These are phyloP conservation scores for Solanum hybrid DNA, from an alignment of 305 asterid species.

Conservation along the genomic window DNA sequence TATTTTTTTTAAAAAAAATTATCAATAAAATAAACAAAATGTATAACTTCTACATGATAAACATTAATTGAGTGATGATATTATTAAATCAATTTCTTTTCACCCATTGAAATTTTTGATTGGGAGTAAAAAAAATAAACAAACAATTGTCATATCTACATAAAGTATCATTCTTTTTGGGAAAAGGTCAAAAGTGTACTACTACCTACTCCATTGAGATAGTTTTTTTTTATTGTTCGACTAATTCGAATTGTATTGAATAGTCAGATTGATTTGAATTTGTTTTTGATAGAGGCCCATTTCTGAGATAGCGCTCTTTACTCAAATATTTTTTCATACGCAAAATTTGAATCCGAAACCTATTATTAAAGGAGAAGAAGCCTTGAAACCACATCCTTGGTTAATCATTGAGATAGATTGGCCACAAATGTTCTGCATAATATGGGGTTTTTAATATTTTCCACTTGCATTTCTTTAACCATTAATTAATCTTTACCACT, in stretches of 20 bases:
- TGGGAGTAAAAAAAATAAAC: not conserved
- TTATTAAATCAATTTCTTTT: not conserved
- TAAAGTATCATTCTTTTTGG: not conserved
- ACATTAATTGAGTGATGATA: not conserved
- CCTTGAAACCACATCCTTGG: too few species aligned
- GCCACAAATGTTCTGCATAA: not conserved
- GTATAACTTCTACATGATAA: not conserved
- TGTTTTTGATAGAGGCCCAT: fast-evolving
- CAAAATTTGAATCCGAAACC: fast-evolving
- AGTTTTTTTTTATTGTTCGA: too few species aligned
- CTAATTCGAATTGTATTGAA: too few species aligned
- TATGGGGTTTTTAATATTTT: not conserved
- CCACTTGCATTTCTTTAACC: not conserved
- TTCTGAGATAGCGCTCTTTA: fast-evolving
- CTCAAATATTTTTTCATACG: too few species aligned
- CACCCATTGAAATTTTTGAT: not conserved
- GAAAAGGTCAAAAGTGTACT: not conserved
- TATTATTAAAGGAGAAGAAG: not conserved
- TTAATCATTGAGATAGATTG: not conserved
- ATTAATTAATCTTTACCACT: not conserved
- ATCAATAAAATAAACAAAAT: too few species aligned
- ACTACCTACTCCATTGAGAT: not conserved
- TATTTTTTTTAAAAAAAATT: not conserved
- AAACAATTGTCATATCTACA: not conserved
- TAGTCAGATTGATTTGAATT: too few species aligned